Evolutionary conservation across 805 yeast species (phyloP).

Genomic region (Schizosaccharomyces cryophilus): DNA sequence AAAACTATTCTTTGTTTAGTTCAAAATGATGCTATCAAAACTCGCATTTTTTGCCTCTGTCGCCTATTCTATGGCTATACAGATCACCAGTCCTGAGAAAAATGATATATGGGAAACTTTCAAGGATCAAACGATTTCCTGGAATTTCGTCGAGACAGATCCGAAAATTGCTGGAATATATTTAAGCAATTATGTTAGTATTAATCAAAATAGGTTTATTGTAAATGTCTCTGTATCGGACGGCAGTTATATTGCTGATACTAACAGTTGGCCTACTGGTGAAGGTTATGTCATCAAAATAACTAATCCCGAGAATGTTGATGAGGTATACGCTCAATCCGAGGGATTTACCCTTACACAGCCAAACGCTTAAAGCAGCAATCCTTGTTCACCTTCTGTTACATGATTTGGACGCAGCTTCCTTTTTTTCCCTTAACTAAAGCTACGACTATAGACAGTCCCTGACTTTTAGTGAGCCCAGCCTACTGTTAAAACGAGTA

Average conservation of each 20-base stretch:
- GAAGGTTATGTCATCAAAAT: neutral
- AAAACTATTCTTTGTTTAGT: too few species aligned
- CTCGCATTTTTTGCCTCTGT: slow-evolving; percentile 8
- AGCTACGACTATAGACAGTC: too few species aligned
- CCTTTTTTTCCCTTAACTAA: too few species aligned
- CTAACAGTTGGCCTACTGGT: neutral
- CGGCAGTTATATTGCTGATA: neutral
- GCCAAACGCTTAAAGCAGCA: neutral
- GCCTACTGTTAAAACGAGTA: too few species aligned
- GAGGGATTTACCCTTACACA: neutral
- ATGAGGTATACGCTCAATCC: neutral
- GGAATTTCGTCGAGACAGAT: neutral
- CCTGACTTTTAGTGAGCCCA: too few species aligned
- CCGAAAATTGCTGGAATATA: neutral
- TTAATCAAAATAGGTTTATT: neutral
- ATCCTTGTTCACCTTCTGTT: neutral
- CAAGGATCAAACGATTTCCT: neutral
- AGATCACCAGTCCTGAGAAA: neutral
- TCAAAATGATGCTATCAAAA: neutral
- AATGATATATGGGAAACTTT: neutral
- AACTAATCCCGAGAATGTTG: neutral
- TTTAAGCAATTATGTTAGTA: neutral
- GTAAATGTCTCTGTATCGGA: neutral
- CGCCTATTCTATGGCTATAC: neutral
- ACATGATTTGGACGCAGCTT: too few species aligned